phyloP scores from a whole-genome alignment of 495 filamentous ascomycete species.

The Neurospora sp. region DNA sequence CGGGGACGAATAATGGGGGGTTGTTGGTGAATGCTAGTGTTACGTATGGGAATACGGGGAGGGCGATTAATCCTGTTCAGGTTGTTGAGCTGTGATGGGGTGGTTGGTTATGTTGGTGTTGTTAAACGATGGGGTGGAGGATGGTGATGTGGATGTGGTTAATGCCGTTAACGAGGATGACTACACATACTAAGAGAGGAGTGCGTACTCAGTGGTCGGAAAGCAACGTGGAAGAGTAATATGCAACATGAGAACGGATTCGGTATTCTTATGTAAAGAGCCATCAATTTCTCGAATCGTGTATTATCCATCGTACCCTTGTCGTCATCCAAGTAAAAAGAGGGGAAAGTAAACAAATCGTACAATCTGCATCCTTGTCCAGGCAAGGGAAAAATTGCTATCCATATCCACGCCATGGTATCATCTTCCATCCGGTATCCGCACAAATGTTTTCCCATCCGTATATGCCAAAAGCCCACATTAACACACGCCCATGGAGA shows the following conservation, averaged over 20 bases:
- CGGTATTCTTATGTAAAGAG: neutral
- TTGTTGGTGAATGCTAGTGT: conserved; percentile 72
- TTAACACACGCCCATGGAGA: neutral
- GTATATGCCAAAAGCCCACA: neutral
- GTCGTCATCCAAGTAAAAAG: neutral
- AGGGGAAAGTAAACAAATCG: neutral
- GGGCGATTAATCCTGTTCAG: conserved; percentile 44
- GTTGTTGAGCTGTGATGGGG: conserved; percentile 20
- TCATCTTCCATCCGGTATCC: neutral
- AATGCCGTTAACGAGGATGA: neutral
- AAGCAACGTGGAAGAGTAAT: neutral
- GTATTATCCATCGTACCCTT: neutral
- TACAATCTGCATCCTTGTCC: neutral
- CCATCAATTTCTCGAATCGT: neutral
- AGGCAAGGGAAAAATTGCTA: neutral
- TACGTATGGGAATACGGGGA: conserved; percentile 57
- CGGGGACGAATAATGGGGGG: conserved; percentile 48
- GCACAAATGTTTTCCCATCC: neutral
- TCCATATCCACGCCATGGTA: neutral
- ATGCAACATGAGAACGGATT: too few relatives aligned
- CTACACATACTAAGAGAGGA: neutral
- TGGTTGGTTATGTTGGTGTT: neutral
- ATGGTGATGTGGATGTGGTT: neutral
- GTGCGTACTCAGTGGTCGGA: neutral
- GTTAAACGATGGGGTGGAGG: neutral